Conservation (phyloP, 129 eudicot genomes). For the Cynara cardunculus region DNA sequence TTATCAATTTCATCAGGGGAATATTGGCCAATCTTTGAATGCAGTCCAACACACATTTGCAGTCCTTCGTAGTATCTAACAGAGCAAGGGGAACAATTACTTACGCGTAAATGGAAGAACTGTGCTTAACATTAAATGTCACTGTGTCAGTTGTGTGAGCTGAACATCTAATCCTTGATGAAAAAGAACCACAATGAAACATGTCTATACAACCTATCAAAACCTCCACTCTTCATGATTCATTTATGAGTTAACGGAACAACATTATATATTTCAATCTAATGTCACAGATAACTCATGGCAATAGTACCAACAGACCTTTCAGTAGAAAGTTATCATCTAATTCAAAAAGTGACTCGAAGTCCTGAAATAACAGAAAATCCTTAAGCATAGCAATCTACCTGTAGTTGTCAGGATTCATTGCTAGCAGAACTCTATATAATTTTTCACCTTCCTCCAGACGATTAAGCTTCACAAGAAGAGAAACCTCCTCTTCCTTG, state of each 20-base stretch:
- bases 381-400: conserved; percentile 1
- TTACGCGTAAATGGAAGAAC: not conserved
- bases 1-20: conserved; percentile 65
- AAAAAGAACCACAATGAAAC: not conserved
- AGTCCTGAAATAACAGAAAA: not conserved
- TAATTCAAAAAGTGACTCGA: not conserved
- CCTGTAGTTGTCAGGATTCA: conserved; percentile 91
- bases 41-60: conserved; percentile 75
- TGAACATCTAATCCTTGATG: not conserved
- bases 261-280: not conserved
- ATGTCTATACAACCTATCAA: too few relatives aligned
- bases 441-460: conserved; percentile 58
- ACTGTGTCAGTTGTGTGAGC: too few relatives aligned
- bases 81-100: conserved; percentile 1
- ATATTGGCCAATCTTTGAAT: conserved; percentile 52
- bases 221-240: not conserved
- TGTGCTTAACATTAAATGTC: not conserved
- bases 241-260: too few relatives aligned
- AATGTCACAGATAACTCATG: not conserved
- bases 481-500: conserved; percentile 77
- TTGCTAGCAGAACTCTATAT: conserved; percentile 53
- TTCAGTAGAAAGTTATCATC: not conserved
- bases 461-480: conserved; percentile 63
- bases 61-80: conserved; percentile 88
- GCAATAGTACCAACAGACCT: not conserved